Evolutionary conservation across 768 basidiomycete genomes (phyloP).

Genomic region (Tephrocybe sp.): DNA sequence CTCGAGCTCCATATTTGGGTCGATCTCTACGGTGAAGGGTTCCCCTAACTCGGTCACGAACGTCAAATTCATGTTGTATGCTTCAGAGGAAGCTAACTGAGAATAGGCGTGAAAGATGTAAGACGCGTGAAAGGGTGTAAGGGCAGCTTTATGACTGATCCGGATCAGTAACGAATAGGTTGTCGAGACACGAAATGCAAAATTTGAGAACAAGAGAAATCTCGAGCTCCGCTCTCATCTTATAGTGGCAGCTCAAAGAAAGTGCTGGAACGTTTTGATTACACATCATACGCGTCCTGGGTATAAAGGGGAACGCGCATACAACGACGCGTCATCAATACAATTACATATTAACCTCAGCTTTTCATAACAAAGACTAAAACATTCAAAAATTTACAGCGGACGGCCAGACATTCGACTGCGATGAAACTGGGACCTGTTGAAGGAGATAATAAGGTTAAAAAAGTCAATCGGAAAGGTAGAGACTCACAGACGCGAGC

Average conservation of each 20-base stretch:
- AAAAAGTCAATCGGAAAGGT: background rate
- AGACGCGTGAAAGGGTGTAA: background rate
- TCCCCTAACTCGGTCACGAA: conserved; percentile 69
- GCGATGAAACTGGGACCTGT: conserved; percentile 35
- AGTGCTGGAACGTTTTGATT: conserved; percentile 19
- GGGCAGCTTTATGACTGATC: conserved; percentile 4
- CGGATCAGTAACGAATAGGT: conserved; percentile 5
- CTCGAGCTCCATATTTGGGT: conserved; percentile 87
- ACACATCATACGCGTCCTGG: conserved; percentile 15
- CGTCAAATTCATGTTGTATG: conserved; percentile 59
- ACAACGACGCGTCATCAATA: conserved; percentile 9
- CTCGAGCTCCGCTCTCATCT: background rate
- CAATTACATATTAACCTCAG: background rate
- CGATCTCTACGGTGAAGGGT: conserved; percentile 74
- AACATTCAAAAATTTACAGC: background rate
- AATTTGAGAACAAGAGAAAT: background rate
- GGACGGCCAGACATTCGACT: conserved; percentile 32
- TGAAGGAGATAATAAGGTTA: conserved; percentile 3
- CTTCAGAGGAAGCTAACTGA: conserved; percentile 3
- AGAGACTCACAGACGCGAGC: conserved; percentile 66
- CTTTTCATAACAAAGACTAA: background rate
- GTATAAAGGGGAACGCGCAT: conserved; percentile 8
- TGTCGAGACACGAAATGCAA: background rate
- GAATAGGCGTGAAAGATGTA: conserved; percentile 7
- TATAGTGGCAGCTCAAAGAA: conserved; percentile 12